Evolutionary conservation across 345 rosid species (phyloP).

Genomic region (Pistacia integerrima): DNA sequence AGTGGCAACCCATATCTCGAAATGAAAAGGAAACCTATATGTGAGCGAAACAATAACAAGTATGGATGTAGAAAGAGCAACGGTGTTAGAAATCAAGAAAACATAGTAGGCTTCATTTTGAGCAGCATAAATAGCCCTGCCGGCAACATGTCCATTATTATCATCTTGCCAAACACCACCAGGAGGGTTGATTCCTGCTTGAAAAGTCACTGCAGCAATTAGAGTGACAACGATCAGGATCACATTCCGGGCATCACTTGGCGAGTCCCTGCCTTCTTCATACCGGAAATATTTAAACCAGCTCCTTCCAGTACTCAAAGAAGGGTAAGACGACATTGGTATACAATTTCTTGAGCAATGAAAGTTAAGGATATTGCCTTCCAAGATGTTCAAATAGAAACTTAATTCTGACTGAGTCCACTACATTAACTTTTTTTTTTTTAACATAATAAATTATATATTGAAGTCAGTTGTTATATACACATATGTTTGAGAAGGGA

Average conservation of each 20-base stretch:
- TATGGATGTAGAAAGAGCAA: conserved; percentile 22
- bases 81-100: conserved; percentile 27
- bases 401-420: no score
- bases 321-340: not conserved
- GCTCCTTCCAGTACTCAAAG: conserved; percentile 6
- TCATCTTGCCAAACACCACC: conserved; percentile 33
- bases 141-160: not conserved
- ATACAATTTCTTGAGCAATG: not conserved
- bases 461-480: no score
- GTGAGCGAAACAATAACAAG: conserved; percentile 22
- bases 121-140: conserved; percentile 22
- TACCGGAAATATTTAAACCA: conserved; percentile 22
- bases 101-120: conserved; percentile 18
- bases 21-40: conserved; percentile 25
- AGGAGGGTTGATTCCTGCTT: conserved; percentile 25
- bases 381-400: no score
- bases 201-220: conserved; percentile 24
- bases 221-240: conserved; percentile 17
- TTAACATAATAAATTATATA: no score
- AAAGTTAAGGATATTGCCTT: not conserved
- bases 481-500: no score
- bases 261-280: conserved; percentile 12
- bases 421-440: no score
- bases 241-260: conserved; percentile 16
- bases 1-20: conserved; percentile 22